Base-by-base conservation (phyloP, 768 basidiomycete genomes). In the Multifurca ochricompacta region DNA sequence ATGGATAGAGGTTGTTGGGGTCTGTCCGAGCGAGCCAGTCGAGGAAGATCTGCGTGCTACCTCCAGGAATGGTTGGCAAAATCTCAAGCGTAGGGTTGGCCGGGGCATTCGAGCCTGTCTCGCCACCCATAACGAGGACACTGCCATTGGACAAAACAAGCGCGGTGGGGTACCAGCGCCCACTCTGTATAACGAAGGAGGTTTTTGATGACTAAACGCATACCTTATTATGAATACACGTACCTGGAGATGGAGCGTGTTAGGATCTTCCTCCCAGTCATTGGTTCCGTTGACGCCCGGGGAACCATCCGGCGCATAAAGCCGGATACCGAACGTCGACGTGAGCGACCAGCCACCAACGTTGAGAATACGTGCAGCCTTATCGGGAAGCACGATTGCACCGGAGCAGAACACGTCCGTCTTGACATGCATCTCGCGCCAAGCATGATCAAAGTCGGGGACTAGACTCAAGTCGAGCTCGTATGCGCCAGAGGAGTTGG, bases 391-490 rank as follows among this genome's bases (percentile, higher is more conserved):
- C 31, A 86, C 77, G 41, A 91, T 70, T 40, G 79, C 78, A 9
- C 72, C 88, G 3, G 87, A 80, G 64, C 88, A 90, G 72, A 91
- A 91, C 10, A 90, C 85, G 60, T 91, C 85, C 9, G 83, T 74
- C 68, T 86, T 73, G 60, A 87, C 69, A 56, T 88, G 81, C 84
- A 90, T 87, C 56, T 74, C 74, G 35, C 87, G 82, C 85, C 85
- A 91, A 6, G 85, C 78, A 51, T 66, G 57, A 19, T 37, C 6
- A 51, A 71, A 72, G 30, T 75, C 68, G 55, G 72, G 56, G 0
- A 72, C 73, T 31, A 89, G 70, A 27, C 74, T 80, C 36, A 82
- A 66, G 62, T 89, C 87, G 23, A 91, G 71, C 59, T 91, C 88
- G 58, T 87, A 89, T 1, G 85, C 86, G 8, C 86, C 87, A 14